Evolutionary conservation across 169 alveolate species (phyloP).

Genomic region (Besnoitia besnoiti): DNA sequence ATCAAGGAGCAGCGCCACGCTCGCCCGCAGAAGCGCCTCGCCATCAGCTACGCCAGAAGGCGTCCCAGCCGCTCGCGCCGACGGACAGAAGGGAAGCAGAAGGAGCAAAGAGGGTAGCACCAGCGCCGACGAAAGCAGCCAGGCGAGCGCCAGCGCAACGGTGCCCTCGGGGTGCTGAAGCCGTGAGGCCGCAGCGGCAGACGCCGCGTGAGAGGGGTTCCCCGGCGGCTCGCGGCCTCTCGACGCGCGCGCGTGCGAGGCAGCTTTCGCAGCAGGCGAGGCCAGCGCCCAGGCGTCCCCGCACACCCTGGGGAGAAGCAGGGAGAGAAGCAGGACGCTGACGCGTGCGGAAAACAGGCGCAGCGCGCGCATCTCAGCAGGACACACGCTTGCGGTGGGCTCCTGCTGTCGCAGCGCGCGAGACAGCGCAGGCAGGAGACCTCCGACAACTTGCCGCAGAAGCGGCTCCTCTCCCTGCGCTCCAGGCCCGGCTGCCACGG

Average conservation of each 20-base stretch:
- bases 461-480: background rate
- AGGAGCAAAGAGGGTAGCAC: slow-evolving; percentile 2
- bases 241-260: background rate
- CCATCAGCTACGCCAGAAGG: background rate
- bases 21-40: background rate
- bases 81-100: background rate
- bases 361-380: background rate
- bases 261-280: background rate
- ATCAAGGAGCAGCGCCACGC: background rate
- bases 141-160: background rate
- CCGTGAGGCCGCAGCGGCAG: background rate
- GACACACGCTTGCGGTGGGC: no score
- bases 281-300: background rate
- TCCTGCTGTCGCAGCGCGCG: background rate
- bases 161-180: background rate
- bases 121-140: background rate
- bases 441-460: background rate
- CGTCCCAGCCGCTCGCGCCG: background rate
- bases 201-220: background rate
- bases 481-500: background rate
- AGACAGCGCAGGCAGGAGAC: background rate
- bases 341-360: background rate
- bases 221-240: no score
- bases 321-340: background rate
- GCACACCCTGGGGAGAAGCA: background rate